Conservation (phyloP, 2,329 filamentous ascomycete species). For the Neofusicoccum umdonicola region DNA sequence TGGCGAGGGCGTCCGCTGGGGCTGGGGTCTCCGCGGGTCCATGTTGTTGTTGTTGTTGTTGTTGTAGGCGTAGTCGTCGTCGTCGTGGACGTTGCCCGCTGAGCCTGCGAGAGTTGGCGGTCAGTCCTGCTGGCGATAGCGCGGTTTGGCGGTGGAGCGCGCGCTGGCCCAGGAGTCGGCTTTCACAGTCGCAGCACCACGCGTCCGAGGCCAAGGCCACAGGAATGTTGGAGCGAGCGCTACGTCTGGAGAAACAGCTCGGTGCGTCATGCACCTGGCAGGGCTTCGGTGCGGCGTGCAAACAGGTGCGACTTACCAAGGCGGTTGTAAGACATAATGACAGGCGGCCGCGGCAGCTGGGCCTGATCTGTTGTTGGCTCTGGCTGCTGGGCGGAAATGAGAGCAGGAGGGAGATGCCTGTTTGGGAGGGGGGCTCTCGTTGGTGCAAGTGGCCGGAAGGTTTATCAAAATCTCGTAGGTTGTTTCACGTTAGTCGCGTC, state of each 20-base stretch:
- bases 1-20: constrained; percentile 69
- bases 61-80: constrained; percentile 20
- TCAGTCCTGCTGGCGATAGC: constrained; percentile 11
- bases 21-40: constrained; percentile 54
- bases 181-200: background rate
- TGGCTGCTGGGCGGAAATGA: constrained; percentile 13
- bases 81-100: constrained; percentile 14
- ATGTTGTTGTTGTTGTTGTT: constrained; percentile 31
- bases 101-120: constrained; percentile 9
- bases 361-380: background rate
- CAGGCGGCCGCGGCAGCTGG: constrained; percentile 1
- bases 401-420: constrained; percentile 11
- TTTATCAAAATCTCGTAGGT: constrained; percentile 8
- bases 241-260: constrained; percentile 1
- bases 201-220: background rate
- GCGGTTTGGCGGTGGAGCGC: constrained; percentile 7
- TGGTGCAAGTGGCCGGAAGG: background rate
- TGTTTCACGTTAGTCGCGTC: constrained; percentile 12
- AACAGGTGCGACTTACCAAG: constrained; percentile 42
- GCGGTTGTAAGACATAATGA: constrained; percentile 45
- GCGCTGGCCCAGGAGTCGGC: constrained; percentile 1
- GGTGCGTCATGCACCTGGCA: background rate
- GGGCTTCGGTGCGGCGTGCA: constrained; percentile 35
- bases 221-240: background rate
- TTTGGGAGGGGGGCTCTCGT: background rate